These are phyloP conservation scores for Fraxinus sp. DNA, from an alignment of 305 asterid genomes.

Conservation along the genomic window DNA sequence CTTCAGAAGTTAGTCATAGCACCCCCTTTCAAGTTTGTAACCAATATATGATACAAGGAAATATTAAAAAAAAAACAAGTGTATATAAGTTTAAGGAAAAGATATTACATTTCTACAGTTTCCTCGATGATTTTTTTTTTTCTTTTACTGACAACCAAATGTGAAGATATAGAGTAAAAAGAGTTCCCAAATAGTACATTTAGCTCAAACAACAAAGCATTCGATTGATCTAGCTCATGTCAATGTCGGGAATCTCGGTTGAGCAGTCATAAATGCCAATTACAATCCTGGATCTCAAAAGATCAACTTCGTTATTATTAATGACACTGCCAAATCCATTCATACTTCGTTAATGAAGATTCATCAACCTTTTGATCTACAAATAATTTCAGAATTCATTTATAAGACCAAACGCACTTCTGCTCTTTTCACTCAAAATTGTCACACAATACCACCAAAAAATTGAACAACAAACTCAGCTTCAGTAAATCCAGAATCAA, in stretches of 20 bases:
- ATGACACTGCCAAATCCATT: conserved; percentile 17
- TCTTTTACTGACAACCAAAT: background rate
- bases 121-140: background rate
- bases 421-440: background rate
- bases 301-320: background rate
- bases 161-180: background rate
- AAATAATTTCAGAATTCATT: background rate
- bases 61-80: background rate
- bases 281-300: conserved; percentile 7
- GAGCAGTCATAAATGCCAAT: conserved; percentile 7
- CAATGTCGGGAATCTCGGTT: conserved; percentile 6
- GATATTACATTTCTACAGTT: background rate
- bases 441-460: background rate
- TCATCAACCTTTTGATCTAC: background rate
- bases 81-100: background rate
- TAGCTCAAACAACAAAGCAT: background rate
- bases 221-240: background rate
- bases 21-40: background rate
- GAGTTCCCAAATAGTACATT: background rate
- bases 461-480: conserved; percentile 8
- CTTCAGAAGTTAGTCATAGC: background rate
- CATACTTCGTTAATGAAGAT: background rate
- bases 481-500: conserved; percentile 13
- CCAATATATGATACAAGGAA: background rate
- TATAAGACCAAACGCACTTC: background rate